Evolutionary conservation across 495 filamentous ascomycete genomes (phyloP).

Genomic region (Annulohypoxylon stygium): DNA sequence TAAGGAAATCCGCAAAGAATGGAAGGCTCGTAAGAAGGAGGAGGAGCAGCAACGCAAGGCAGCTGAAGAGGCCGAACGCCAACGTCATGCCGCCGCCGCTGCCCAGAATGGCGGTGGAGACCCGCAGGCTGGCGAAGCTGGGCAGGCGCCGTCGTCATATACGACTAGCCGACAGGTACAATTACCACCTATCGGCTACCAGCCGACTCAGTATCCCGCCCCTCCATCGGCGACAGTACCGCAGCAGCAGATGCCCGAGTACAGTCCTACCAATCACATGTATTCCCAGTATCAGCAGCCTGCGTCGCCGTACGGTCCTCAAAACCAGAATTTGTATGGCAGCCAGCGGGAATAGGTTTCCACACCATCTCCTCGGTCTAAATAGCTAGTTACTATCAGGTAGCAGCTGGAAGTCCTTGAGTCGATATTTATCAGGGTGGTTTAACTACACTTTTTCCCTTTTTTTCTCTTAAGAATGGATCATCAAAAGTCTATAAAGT

Average conservation of each 20-base stretch:
- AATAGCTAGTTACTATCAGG: slow-evolving; percentile 3
- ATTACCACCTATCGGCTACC: slow-evolving; percentile 89
- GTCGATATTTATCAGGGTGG: slow-evolving; percentile 10
- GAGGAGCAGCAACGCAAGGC: slow-evolving; percentile 91
- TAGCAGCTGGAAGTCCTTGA: slow-evolving; percentile 7
- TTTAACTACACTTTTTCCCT: slow-evolving; percentile 16
- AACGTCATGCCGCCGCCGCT: slow-evolving; percentile 68
- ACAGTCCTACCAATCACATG: slow-evolving; percentile 63
- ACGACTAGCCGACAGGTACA: slow-evolving; percentile 72
- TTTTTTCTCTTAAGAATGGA: slow-evolving; percentile 26
- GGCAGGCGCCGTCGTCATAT: slow-evolving; percentile 71
- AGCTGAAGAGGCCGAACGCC: slow-evolving; percentile 86
- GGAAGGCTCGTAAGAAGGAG: slow-evolving; percentile 99
- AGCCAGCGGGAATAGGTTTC: slow-evolving; percentile 71
- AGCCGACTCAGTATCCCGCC: slow-evolving; percentile 76
- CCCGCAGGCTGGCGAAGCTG: slow-evolving; percentile 56
- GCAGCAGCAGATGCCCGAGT: slow-evolving; percentile 72
- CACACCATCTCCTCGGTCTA: not conserved
- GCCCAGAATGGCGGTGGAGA: slow-evolving; percentile 56
- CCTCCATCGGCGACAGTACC: slow-evolving; percentile 72
- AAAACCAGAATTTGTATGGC: slow-evolving; percentile 75
- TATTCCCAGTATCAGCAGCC: slow-evolving; percentile 71
- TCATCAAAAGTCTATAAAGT: slow-evolving; percentile 36
- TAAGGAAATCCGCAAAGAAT: slow-evolving; percentile 98
- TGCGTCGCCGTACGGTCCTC: slow-evolving; percentile 79